Evolutionary conservation across 495 filamentous ascomycete species (phyloP).

Genomic region (Evernia prunastri): DNA sequence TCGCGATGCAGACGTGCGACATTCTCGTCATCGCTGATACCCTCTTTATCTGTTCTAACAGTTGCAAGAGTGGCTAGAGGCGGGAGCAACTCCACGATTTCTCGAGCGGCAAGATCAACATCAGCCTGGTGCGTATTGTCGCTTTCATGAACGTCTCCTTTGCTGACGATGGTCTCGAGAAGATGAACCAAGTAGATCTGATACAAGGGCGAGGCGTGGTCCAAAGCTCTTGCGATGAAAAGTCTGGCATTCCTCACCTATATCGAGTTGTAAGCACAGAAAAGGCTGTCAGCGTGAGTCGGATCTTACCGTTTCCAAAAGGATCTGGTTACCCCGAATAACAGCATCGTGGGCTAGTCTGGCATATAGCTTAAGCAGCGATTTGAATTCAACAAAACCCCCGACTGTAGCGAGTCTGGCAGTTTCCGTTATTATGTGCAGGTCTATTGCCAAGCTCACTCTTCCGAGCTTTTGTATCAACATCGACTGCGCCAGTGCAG

Average conservation of each 20-base stretch:
- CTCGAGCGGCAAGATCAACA: conserved; percentile 67
- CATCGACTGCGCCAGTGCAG: conserved; percentile 91
- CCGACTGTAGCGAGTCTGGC: conserved; percentile 69
- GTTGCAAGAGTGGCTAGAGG: conserved; percentile 70
- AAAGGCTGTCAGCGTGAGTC: not conserved
- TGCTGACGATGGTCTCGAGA: conserved; percentile 80
- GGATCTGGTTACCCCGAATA: conserved; percentile 52
- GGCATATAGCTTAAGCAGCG: conserved; percentile 75
- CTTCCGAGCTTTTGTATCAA: conserved; percentile 87
- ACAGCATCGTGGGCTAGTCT: conserved; percentile 65
- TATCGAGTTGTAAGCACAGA: not conserved
- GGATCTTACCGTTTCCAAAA: conserved; percentile 56
- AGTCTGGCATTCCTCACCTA: conserved; percentile 69
- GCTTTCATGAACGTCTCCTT: conserved; percentile 62
- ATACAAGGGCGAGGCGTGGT: conserved; percentile 61
- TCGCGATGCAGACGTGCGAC: conserved; percentile 68
- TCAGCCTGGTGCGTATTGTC: conserved; percentile 63
- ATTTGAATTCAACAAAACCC: conserved; percentile 69
- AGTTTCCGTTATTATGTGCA: conserved; percentile 73
- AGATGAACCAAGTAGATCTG: conserved; percentile 75
- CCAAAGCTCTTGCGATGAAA: conserved; percentile 63
- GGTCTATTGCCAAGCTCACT: conserved; percentile 67
- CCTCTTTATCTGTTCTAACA: conserved; percentile 29
- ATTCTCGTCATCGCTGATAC: conserved; percentile 51
- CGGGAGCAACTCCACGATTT: conserved; percentile 76